phyloP scores from a whole-genome alignment of 768 basidiomycete genomes.

The Hygrophorus russula region DNA sequence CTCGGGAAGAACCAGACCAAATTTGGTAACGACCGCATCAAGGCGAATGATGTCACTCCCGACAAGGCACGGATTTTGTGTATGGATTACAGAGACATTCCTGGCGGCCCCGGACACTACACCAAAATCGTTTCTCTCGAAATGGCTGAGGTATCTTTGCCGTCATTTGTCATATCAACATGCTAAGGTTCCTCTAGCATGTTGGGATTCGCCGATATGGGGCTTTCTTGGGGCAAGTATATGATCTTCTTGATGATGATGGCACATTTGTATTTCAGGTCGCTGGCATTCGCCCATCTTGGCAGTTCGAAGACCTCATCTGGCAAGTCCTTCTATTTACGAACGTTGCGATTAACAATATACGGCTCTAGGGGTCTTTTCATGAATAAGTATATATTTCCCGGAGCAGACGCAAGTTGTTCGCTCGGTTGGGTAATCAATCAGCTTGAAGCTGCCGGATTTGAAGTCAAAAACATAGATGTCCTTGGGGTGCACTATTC shows the following conservation, averaged over 20 bases:
- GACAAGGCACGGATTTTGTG: slow-evolving; percentile 72
- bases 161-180: neutral
- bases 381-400: slow-evolving; percentile 99
- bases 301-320: slow-evolving; percentile 97
- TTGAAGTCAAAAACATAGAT: slow-evolving; percentile 94
- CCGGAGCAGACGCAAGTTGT: slow-evolving; percentile 94
- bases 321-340: slow-evolving; percentile 38
- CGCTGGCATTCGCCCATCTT: slow-evolving; percentile 88
- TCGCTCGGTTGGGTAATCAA: slow-evolving; percentile 91
- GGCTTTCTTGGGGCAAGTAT: slow-evolving; percentile 83
- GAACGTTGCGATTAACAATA: neutral
- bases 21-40: slow-evolving; percentile 86
- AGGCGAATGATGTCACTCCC: slow-evolving; percentile 51
- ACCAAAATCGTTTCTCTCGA: slow-evolving; percentile 94
- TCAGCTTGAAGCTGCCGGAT: slow-evolving; percentile 81
- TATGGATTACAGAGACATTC: slow-evolving; percentile 88
- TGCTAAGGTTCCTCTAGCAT: slow-evolving; percentile 38
- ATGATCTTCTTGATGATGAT: slow-evolving; percentile 88
- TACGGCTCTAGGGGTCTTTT: slow-evolving; percentile 62
- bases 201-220: slow-evolving; percentile 92
- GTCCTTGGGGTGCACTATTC: slow-evolving; percentile 97
- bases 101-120: slow-evolving; percentile 60
- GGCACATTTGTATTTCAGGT: slow-evolving; percentile 95
- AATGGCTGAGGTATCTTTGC: slow-evolving; percentile 78
- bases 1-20: slow-evolving; percentile 83